Conservation (phyloP, 2,329 filamentous ascomycete genomes). For the Neofusicoccum cordaticola region DNA sequence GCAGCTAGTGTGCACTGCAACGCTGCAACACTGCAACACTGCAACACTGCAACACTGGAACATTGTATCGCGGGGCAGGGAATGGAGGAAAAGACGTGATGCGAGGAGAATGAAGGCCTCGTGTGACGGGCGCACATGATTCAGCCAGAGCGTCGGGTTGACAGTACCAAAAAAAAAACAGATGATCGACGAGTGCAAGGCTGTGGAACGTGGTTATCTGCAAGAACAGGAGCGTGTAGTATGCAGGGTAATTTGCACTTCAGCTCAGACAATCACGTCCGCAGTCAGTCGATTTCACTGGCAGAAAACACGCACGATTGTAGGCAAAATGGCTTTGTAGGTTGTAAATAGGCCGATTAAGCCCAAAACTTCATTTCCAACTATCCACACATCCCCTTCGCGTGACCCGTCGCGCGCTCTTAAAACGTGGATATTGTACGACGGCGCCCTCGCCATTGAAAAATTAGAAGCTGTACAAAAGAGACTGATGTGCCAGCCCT, state of each 20-base stretch:
- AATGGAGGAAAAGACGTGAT: not conserved
- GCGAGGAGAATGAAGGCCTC: not conserved
- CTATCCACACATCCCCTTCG: constrained; percentile 12
- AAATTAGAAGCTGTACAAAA: constrained; percentile 15
- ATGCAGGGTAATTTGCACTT: not conserved
- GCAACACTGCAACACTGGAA: too few relatives aligned
- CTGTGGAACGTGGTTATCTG: not conserved
- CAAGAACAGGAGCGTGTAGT: not conserved
- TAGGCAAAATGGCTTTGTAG: not conserved
- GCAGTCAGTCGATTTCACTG: not conserved
- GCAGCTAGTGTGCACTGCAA: not conserved
- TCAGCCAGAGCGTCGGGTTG: not conserved
- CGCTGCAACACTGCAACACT: too few relatives aligned
- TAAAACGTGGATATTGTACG: constrained; percentile 7
- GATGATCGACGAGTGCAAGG: not conserved
- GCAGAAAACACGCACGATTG: not conserved
- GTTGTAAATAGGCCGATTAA: constrained; percentile 4
- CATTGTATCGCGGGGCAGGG: too few relatives aligned
- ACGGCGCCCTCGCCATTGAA: constrained; percentile 5
- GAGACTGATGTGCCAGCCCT: constrained; percentile 7
- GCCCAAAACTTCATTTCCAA: constrained; percentile 15
- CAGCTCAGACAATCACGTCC: not conserved
- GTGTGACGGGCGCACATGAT: not conserved
- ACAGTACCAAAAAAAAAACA: not conserved
- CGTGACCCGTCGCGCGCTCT: constrained; percentile 11